Conservation (phyloP, 2,329 filamentous ascomycete genomes). For the Aspergillus sp. region DNA sequence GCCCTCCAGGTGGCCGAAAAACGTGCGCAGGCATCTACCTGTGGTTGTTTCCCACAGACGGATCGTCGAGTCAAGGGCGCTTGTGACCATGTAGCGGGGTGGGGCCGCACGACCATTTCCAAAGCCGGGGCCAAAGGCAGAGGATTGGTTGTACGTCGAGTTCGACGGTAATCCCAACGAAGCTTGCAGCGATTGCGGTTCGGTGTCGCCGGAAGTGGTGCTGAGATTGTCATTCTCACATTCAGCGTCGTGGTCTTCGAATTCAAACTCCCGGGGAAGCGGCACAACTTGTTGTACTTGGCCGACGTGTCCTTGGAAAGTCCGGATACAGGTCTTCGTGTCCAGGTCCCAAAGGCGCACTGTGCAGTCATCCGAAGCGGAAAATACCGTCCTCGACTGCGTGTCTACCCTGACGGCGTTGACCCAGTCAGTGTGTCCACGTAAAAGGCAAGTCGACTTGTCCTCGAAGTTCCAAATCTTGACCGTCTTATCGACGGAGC, state of each 20-base stretch:
- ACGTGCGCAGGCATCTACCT: slow-evolving; percentile 82
- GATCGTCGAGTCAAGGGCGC: slow-evolving; percentile 87
- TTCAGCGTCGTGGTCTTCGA: slow-evolving; percentile 70
- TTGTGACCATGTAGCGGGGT: slow-evolving; percentile 89
- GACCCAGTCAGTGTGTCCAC: slow-evolving; percentile 91
- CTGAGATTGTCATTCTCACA: slow-evolving; percentile 61
- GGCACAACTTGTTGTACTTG: slow-evolving; percentile 91
- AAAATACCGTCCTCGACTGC: slow-evolving; percentile 81
- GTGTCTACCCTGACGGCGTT: slow-evolving; percentile 92
- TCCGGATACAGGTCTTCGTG: slow-evolving; percentile 73
- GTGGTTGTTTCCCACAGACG: slow-evolving; percentile 88
- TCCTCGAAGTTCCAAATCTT: slow-evolving; percentile 92
- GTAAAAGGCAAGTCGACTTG: slow-evolving; percentile 76
- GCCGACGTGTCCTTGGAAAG: slow-evolving; percentile 87
- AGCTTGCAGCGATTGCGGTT: slow-evolving; percentile 29
- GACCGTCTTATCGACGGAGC: slow-evolving; percentile 85
- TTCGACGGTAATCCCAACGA: slow-evolving; percentile 31
- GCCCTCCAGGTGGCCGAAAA: slow-evolving; percentile 96
- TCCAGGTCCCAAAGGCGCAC: slow-evolving; percentile 94
- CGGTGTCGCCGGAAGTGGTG: slow-evolving; percentile 36
- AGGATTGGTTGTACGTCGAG: slow-evolving; percentile 45
- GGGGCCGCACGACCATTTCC: slow-evolving; percentile 70
- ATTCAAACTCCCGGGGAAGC: slow-evolving; percentile 85
- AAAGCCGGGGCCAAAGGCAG: slow-evolving; percentile 67
- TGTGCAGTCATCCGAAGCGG: slow-evolving; percentile 90